phyloP scores from a whole-genome alignment of 1,284 basidiomycete genomes.

The Xerocomus amazonicus region DNA sequence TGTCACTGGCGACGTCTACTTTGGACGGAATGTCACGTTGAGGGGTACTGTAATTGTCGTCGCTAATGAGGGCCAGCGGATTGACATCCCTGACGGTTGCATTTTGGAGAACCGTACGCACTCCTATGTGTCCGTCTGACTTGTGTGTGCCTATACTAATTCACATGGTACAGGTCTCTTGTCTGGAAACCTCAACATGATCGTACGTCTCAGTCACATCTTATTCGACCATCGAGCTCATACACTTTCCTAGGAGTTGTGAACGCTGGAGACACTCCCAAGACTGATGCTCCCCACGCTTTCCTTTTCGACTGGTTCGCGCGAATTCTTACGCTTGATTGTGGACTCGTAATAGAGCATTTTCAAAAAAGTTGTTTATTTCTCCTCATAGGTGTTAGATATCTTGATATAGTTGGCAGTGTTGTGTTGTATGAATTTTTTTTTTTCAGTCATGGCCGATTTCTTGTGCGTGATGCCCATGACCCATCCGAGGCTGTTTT shows the following conservation, averaged over 20 bases:
- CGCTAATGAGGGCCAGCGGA: conserved; percentile 91
- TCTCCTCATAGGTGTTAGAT: too few species aligned
- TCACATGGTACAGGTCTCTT: conserved; percentile 42
- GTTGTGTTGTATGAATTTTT: too few species aligned
- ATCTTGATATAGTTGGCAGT: too few species aligned
- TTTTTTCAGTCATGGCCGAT: too few species aligned
- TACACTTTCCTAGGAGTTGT: conserved; percentile 27
- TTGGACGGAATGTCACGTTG: conserved; percentile 89
- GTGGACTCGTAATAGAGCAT: too few species aligned
- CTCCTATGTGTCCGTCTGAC: not conserved
- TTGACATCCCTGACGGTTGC: conserved; percentile 94
- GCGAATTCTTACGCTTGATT: conserved; percentile 14
- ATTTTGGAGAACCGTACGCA: conserved; percentile 85
- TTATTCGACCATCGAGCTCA: conserved; percentile 4
- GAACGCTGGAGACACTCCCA: conserved; percentile 6
- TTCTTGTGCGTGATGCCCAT: too few species aligned
- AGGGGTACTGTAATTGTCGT: conserved; percentile 87
- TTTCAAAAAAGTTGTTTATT: too few species aligned
- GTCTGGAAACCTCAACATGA: conserved; percentile 69
- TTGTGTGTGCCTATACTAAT: conserved; percentile 8
- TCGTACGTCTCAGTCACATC: conserved; percentile 40
- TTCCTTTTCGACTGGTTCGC: conserved; percentile 1
- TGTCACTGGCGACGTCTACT: conserved; percentile 94
- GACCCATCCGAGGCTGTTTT: too few species aligned
- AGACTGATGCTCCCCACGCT: conserved; percentile 1